A percentile compares a stretch with the other conserved stretches of the same genome.
Evolutionary conservation across 2,329 filamentous ascomycete genomes (phyloP).

Genomic region (Diaporthe citriasiana): DNA sequence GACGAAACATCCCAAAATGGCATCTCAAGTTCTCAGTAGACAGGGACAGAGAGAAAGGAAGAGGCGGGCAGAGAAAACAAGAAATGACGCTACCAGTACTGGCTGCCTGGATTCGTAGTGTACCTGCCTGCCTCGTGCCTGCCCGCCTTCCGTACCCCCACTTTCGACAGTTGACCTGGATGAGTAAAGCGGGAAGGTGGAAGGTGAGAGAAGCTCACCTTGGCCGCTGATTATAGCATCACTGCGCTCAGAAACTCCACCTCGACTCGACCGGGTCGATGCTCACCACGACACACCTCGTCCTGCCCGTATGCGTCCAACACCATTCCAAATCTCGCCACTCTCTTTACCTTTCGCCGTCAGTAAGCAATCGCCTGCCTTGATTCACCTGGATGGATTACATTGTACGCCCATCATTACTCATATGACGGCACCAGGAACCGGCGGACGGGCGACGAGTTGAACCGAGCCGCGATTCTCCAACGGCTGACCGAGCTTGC

Average conservation of each 20-base stretch:
- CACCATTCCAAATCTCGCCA: conserved; percentile 17
- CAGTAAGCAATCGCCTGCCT: not conserved
- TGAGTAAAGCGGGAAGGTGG: conserved; percentile 6
- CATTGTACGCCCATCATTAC: conserved; percentile 8
- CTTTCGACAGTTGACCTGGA: conserved; percentile 16
- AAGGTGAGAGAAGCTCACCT: conserved; percentile 28
- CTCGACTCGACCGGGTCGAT: not conserved
- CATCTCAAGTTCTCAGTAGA: not conserved
- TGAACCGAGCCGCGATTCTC: not conserved
- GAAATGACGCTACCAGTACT: conserved; percentile 4
- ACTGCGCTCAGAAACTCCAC: not conserved
- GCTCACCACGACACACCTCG: conserved; percentile 10
- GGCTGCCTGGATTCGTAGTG: not conserved
- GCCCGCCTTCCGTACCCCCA: conserved; percentile 1
- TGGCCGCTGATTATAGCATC: not conserved
- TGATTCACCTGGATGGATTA: not conserved
- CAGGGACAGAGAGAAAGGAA: not conserved
- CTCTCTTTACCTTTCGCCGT: not conserved
- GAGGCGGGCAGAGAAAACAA: not conserved
- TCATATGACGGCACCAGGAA: not conserved
- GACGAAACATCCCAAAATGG: conserved; percentile 30
- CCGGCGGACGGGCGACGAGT: not conserved
- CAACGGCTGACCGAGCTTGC: conserved; percentile 10
- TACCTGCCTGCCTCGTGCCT: not conserved
- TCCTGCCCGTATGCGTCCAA: not conserved